Base-by-base conservation (phyloP, 2,329 filamentous ascomycete genomes). In the Scolecobasidium constrictum region DNA sequence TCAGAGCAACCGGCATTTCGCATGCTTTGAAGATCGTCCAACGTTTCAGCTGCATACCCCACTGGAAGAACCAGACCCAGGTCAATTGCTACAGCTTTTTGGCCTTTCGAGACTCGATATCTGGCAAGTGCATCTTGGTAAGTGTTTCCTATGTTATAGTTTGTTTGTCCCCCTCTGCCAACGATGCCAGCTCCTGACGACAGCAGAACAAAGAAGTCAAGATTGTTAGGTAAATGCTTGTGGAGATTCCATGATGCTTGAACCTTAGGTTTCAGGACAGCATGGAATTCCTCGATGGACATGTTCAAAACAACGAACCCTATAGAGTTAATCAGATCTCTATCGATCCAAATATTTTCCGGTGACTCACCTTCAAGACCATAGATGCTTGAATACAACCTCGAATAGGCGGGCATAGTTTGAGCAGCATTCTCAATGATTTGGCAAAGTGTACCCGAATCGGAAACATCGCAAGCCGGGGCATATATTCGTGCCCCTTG, bases 361-460 rank as follows among this genome's bases (percentile, higher is more conserved):
- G n/a, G 9, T 9, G 16, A 23, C 35, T 20, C 15, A 53, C 61
- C 44, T 58, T 47, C 23, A 63, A 50, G 4, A 71, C 66, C 66
- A 71, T 69, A 19, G 68, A 60, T 4, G 59, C 57, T 46, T 71
- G 67, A 3, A 72, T 53, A 5, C 70, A 52, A 33, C 68, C 68
- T 2, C 57, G 54, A n/a, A 72, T 56, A 0, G 65, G 58, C 2
- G 4, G n/a, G 38, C 15, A 34, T 3, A 9, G 2, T 11, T 4
- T 18, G 2, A 21, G 28, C 38, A 16, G 19, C 23, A 7, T 46
- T 37, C n/a, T 18, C 15, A 12, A 46, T n/a, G 3, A 43, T 15
- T 4, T n/a, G 34, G 3, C 17, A n/a, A 4, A 49, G 21, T 15
- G 20, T 15, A 13, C 9, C 13, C 20, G 28, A 22, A 19, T 47